Conservation (phyloP, 2,329 filamentous ascomycete genomes). For the Cryoendolithus antarcticus region DNA sequence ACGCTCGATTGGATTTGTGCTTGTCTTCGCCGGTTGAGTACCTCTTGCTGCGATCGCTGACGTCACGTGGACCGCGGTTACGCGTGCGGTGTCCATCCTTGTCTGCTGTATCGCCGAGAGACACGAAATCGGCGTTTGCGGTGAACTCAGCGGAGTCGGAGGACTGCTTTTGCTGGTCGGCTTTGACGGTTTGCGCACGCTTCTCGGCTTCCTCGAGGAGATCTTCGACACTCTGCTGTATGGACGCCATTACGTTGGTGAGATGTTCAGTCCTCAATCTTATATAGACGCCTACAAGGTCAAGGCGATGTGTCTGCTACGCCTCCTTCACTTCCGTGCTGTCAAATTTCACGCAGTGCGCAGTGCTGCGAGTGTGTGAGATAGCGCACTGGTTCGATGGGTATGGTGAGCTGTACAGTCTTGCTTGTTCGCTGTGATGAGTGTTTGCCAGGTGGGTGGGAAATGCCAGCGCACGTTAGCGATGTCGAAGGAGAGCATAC, state of each 20-base stretch:
- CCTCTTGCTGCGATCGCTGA: constrained; percentile 6
- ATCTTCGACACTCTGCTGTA: constrained; percentile 53
- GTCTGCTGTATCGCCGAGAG: constrained; percentile 1
- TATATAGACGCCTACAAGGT: constrained; percentile 4
- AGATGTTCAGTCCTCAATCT: background rate
- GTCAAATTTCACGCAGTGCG: background rate
- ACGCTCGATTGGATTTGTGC: constrained; percentile 24
- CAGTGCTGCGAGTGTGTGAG: constrained; percentile 3
- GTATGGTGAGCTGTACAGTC: too few species aligned
- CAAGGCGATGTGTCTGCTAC: background rate
- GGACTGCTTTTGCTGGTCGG: constrained; percentile 3
- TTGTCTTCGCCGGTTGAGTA: constrained; percentile 47
- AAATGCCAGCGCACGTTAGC: too few species aligned
- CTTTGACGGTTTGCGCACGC: constrained; percentile 2
- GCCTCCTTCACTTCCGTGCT: background rate
- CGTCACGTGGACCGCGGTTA: background rate
- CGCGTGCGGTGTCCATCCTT: background rate
- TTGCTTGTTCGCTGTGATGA: too few species aligned
- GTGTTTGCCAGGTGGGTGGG: too few species aligned
- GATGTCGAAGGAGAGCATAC: too few species aligned
- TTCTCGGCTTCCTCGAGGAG: constrained; percentile 57
- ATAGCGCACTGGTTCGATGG: background rate
- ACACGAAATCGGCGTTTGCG: constrained; percentile 3
- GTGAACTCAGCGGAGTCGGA: background rate
- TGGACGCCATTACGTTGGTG: background rate